Percentiles rank a stretch among this genome's conserved stretches.
phyloP scores from a whole-genome alignment of 305 asterid genomes.

The Andrographis paniculata region DNA sequence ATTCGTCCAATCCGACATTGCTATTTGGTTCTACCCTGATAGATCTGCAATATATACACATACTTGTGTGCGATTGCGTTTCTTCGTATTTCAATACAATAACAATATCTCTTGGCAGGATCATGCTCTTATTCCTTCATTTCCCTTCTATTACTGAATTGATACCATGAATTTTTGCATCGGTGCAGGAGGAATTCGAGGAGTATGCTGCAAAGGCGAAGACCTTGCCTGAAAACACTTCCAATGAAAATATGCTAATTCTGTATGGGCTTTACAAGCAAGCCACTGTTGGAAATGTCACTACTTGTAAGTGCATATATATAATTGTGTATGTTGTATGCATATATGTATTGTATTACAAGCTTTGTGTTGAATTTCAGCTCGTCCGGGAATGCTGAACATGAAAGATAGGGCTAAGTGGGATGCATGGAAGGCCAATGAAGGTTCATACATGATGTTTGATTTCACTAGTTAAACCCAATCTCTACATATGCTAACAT shows the following conservation, averaged over 20 bases:
- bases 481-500: not conserved
- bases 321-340: too few species aligned
- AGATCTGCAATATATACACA: too few species aligned
- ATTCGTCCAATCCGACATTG: too few species aligned
- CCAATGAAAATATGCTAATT: constrained; percentile 43
- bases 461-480: not conserved
- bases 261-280: constrained; percentile 53
- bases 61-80: too few species aligned
- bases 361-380: constrained; percentile 17
- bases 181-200: constrained; percentile 71
- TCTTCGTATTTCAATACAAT: too few species aligned
- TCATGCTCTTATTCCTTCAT: too few species aligned
- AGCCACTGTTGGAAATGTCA: constrained; percentile 45
- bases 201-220: constrained; percentile 49
- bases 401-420: constrained; percentile 58
- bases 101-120: too few species aligned
- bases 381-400: constrained; percentile 46
- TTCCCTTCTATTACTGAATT: too few species aligned
- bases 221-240: constrained; percentile 44
- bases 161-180: too few species aligned
- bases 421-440: constrained; percentile 69
- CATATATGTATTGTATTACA: too few species aligned
- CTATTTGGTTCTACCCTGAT: too few species aligned
- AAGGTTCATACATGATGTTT: constrained; percentile 26
- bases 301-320: constrained; percentile 40